Conservation (phyloP, 768 basidiomycete species). For the Rhodocollybia butyracea region DNA sequence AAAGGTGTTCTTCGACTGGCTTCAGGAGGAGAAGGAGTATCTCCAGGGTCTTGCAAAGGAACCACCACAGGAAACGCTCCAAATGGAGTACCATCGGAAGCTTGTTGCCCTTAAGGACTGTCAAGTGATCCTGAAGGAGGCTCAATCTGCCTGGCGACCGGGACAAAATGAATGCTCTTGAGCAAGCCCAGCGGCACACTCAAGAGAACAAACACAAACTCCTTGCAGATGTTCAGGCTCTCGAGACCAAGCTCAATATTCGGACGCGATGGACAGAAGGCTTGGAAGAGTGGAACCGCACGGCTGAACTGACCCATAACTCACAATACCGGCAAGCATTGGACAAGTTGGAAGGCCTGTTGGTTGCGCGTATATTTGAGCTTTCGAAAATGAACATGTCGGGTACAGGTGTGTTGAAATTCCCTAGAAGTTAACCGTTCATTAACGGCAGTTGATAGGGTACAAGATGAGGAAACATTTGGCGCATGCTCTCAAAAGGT, state of each 20-base stretch:
- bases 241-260: conserved; percentile 11
- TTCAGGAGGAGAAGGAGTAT: conserved; percentile 15
- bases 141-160: neutral
- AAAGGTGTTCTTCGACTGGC: conserved; percentile 6
- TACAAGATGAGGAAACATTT: conserved; percentile 28
- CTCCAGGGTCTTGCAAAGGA: conserved; percentile 11
- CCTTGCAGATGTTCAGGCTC: conserved; percentile 6
- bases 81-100: conserved; percentile 14
- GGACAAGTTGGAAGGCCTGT: conserved; percentile 13
- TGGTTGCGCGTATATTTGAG: conserved; percentile 17
- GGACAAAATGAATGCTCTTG: neutral
- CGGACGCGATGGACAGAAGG: conserved; percentile 12
- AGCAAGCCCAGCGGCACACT: neutral
- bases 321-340: conserved; percentile 12
- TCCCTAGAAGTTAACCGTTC: neutral
- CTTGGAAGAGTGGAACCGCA: conserved; percentile 1
- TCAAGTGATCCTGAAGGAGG: neutral
- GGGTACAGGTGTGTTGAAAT: conserved; percentile 23
- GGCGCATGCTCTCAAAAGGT: conserved; percentile 17
- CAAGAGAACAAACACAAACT: conserved; percentile 8
- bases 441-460: conserved; percentile 13
- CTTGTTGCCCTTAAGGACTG: conserved; percentile 4
- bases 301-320: neutral
- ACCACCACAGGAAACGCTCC: conserved; percentile 14
- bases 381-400: conserved; percentile 16